These are phyloP conservation scores for Fraxinus americana DNA, from an alignment of 257 asterid species.

Conservation along the genomic window DNA sequence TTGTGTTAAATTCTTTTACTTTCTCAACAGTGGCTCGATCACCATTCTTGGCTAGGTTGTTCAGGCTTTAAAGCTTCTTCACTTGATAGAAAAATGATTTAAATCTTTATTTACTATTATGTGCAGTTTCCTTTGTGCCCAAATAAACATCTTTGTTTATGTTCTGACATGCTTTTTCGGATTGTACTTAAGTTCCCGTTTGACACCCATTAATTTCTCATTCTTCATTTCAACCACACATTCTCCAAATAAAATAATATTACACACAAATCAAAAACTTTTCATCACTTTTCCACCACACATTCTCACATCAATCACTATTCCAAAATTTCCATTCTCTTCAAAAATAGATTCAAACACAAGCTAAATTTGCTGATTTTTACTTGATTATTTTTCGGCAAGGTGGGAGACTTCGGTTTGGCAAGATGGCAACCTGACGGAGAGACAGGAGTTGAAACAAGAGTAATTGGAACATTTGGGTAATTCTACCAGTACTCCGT, in stretches of 20 bases:
- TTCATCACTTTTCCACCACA: too few relatives aligned
- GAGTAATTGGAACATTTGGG: constrained; percentile 97
- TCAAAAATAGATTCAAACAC: too few relatives aligned
- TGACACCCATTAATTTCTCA: too few relatives aligned
- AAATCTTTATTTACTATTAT: not conserved
- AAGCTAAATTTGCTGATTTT: constrained; percentile 4
- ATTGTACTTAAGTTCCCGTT: not conserved
- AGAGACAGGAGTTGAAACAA: constrained; percentile 87
- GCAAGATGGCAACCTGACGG: constrained; percentile 99
- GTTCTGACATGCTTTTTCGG: not conserved
- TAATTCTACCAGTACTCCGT: constrained; percentile 21
- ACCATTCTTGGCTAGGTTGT: not conserved
- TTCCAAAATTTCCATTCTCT: too few relatives aligned
- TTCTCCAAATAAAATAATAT: too few relatives aligned
- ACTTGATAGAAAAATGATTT: not conserved
- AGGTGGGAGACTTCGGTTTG: constrained; percentile 97
- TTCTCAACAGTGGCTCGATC: not conserved
- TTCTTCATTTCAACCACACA: too few relatives aligned
- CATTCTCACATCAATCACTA: too few relatives aligned
- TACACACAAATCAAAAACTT: too few relatives aligned
- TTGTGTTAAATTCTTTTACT: not conserved
- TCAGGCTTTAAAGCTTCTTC: not conserved
- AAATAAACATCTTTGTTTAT: not conserved
- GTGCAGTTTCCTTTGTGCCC: not conserved
- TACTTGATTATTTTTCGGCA: constrained; percentile 14